Percentiles rank a stretch among this genome's conserved stretches.
Evolutionary conservation across 2,329 filamentous ascomycete species (phyloP).

Genomic region (Mariannaea elegans): DNA sequence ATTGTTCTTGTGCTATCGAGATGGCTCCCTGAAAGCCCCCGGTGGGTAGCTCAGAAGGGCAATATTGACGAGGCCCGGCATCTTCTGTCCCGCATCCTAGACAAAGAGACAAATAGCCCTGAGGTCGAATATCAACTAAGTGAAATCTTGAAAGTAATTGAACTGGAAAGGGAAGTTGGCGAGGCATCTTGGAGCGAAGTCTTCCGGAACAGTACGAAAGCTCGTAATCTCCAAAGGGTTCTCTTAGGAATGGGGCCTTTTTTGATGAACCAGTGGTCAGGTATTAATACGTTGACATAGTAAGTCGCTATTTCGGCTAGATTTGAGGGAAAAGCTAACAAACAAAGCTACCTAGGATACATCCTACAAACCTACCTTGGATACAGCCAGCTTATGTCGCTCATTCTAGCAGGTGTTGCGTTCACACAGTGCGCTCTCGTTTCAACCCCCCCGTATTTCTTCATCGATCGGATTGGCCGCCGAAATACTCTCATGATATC

Average conservation of each 20-base stretch:
- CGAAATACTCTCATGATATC: conserved; percentile 15
- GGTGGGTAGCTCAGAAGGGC: conserved; percentile 12
- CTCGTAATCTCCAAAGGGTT: conserved; percentile 11
- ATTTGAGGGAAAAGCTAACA: too few species aligned
- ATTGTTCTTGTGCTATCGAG: background rate
- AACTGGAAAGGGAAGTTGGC: conserved; percentile 1
- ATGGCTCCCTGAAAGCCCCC: conserved; percentile 10
- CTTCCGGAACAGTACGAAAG: conserved; percentile 15
- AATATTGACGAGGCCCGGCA: conserved; percentile 6
- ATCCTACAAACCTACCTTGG: conserved; percentile 1
- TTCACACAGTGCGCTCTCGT: conserved; percentile 13
- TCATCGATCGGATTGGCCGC: conserved; percentile 12
- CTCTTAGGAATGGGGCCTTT: conserved; percentile 3
- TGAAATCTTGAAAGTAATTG: conserved; percentile 10
- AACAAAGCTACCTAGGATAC: conserved; percentile 2
- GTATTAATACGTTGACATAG: background rate
- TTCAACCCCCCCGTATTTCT: conserved; percentile 11
- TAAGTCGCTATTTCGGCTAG: too few species aligned
- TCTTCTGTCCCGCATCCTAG: background rate
- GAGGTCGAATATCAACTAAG: conserved; percentile 2
- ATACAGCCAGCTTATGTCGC: conserved; percentile 10
- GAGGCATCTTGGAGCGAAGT: conserved; percentile 12
- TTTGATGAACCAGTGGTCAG: conserved; percentile 1
- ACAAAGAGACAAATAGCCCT: too few species aligned
- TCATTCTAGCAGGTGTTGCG: conserved; percentile 11